Conservation (phyloP, 106 monocot species). For the Acanthochlamys bracteata region DNA sequence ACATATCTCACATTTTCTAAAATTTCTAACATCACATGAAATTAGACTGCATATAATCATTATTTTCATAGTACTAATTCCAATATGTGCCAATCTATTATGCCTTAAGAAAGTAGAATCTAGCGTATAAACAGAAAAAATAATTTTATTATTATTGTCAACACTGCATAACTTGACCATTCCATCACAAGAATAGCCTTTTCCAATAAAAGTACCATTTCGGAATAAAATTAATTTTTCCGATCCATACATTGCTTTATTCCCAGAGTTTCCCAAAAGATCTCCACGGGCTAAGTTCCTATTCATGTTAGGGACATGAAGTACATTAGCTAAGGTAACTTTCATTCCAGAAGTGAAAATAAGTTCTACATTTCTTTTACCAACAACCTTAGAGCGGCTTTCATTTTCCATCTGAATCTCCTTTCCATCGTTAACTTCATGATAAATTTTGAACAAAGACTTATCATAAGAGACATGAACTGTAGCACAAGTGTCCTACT, state of each 20-base stretch:
- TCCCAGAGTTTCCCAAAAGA: background rate
- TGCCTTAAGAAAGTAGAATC: background rate
- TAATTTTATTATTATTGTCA: background rate
- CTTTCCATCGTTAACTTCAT: background rate
- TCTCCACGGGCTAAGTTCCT: background rate
- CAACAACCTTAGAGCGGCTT: no score
- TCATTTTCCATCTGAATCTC: no score
- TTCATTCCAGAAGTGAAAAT: no score
- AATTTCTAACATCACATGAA: background rate
- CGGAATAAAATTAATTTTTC: conserved; percentile 1
- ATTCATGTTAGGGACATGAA: conserved; percentile 1
- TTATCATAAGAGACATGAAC: background rate
- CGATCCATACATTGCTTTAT: background rate
- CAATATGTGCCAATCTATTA: conserved; percentile 1
- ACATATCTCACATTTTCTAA: conserved; percentile 1
- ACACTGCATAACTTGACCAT: background rate
- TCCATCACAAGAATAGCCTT: conserved; percentile 2
- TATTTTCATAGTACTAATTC: background rate
- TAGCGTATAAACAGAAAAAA: background rate
- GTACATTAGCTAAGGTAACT: background rate
- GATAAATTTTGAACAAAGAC: background rate
- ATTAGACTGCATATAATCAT: background rate
- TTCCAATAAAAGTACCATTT: background rate
- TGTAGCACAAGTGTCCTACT: background rate
- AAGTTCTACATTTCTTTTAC: no score